Base-by-base conservation (phyloP, 768 basidiomycete genomes). In the Trametes cubensis region DNA sequence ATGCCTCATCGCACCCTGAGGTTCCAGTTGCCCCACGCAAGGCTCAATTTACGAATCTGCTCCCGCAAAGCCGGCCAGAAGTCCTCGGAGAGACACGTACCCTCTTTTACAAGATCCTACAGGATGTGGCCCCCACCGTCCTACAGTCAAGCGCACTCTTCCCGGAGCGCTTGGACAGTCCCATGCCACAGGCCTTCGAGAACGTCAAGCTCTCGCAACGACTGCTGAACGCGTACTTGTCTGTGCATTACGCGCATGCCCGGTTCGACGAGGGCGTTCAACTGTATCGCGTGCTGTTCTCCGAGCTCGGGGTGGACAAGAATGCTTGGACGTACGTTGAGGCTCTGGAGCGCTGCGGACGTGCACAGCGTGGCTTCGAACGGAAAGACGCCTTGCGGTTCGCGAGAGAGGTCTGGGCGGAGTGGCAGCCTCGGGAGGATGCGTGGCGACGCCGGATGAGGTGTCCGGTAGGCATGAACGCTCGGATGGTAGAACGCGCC, bases 191-290 rank as follows among this genome's bases (percentile, higher is more conserved):
- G 13, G 54, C 62, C 58, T 94, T 96, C 73, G 71, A 72, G 6
- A 66, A 79, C 56, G 90, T 95, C 38, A 50, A 72, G 6, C 69
- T 89, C 53, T 84, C 85, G 0, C 67, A 91, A 0, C 79, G 82
- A 1, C 81, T 97, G 6, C 67, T 95, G 65, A 92, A 89, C 66
- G 84, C 94, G 3, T 98, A 92, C 70, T 77, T 97, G 52, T 85
- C 89, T 14, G 89, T 95, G 0, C 83, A 87, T 70, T 89, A 89
- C 67, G 71, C 74, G 2, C 88, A 89, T 65, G 74, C 80, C 4
- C 69, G 74, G 0, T 74, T 95, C 44, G 79, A 83, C 26, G 70
- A 69, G 2, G 76, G 83, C 2, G 74, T 76, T 28, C 77, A 79
- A 8, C 71, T 71, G 8, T 94, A 89, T 72, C 72, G 79, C 62